Evolutionary conservation across 2,329 filamentous ascomycete species (phyloP), one percentile per base, ranked within the genome.

Genomic region (Cytospora schulzeri): DNA sequence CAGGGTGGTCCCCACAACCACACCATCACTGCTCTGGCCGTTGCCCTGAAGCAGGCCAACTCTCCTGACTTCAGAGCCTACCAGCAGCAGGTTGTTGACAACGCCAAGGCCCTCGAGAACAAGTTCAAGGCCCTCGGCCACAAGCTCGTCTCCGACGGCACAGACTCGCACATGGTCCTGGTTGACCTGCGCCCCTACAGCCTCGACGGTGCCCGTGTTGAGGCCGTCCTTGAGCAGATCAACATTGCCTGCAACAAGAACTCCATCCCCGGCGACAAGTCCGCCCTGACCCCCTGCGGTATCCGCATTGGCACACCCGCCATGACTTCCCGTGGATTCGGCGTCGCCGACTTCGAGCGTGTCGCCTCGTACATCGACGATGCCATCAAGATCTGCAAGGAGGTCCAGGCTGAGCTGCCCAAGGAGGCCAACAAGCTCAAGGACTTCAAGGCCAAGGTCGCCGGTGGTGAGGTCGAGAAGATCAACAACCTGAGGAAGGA

Each of bases 231-330:
- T 24, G 95, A 99, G 84, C 91, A 96, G 78, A 95, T 97, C 81
- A 96, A 97, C 85, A 96, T 99, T 78, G 93, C 95, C 68, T 96
- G 93, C 87, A 99, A 99, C 89, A 99, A 99, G 89, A 99, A 99
- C 88, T 90, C 92, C 67, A 95, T 97, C 66, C 95, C 95, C 50
- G 95, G 95, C 69, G 95, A 99, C 85, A 97, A 96, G 85, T 96
- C 92, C 65, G 95, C 95, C 57, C 87, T 99, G 71, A 97, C 92
- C 69, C 95, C 95, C 62, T 92, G 89, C 75, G 95, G 95, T 83
- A 89, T 99, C 78, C 92, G 95, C 72, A 96, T 99, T 73, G 95
- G 95, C 75, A 95, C 93, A 0, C 95, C 95, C 56, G 95, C 95
- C 78, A 99, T 99, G 95, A 97, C 93, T 65, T 93, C 88, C 73